Percentiles rank a stretch among this genome's conserved stretches.
Evolutionary conservation across 805 yeast species (phyloP).

Genomic region (Saturnispora halmiae): DNA sequence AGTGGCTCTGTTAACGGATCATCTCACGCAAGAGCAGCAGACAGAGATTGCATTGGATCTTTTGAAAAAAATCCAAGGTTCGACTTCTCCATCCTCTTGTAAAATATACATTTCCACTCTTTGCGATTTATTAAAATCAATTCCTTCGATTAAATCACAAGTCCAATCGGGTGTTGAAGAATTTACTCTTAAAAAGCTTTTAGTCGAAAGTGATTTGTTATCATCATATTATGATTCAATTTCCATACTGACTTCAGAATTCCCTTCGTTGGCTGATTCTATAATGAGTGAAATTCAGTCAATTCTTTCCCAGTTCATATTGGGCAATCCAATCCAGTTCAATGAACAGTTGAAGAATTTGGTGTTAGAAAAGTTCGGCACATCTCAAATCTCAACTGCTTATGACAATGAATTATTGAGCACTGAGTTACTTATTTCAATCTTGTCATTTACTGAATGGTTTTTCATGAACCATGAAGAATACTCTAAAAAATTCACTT

Average conservation of each 20-base stretch:
- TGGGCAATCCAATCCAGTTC: constrained; percentile 15
- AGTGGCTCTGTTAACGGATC: constrained; percentile 13
- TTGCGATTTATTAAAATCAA: constrained; percentile 15
- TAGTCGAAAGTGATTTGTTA: constrained; percentile 5
- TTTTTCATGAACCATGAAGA: constrained; percentile 25
- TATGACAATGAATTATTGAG: constrained; percentile 6
- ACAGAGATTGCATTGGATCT: constrained; percentile 9
- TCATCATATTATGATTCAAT: constrained; percentile 9
- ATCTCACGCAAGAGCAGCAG: constrained; percentile 12
- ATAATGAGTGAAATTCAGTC: constrained; percentile 10
- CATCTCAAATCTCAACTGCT: not conserved
- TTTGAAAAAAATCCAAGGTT: constrained; percentile 5
- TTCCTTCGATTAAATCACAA: constrained; percentile 11
- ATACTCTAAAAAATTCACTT: constrained; percentile 1
- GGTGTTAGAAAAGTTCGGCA: too few species aligned
- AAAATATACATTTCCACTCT: constrained; percentile 14
- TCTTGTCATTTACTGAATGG: constrained; percentile 33
- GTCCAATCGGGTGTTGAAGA: too few species aligned
- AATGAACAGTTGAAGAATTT: constrained; percentile 7
- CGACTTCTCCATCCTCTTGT: constrained; percentile 1
- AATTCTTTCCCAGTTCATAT: constrained; percentile 9
- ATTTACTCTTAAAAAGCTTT: too few species aligned
- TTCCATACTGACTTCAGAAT: constrained; percentile 23
- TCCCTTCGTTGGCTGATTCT: constrained; percentile 22
- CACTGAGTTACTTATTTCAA: constrained; percentile 4